Percentiles rank a stretch among this genome's conserved stretches.
phyloP scores from a whole-genome alignment of 257 asterid species.

The Linderniella brevidens region DNA sequence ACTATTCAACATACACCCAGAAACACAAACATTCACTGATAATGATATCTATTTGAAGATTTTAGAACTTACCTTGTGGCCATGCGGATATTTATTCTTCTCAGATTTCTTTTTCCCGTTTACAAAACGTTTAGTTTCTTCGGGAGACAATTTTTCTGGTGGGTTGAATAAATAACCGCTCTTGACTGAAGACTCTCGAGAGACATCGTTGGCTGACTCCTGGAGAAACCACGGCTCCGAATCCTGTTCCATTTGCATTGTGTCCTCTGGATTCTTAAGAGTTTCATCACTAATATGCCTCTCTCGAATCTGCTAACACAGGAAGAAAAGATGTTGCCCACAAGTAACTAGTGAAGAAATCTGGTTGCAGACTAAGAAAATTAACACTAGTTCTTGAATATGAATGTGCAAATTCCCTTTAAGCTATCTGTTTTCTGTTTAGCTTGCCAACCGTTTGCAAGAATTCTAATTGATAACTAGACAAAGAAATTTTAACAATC shows the following conservation, averaged over 20 bases:
- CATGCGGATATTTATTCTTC: conserved; percentile 9
- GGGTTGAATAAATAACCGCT: conserved; percentile 13
- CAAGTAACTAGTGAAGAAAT: too few species aligned
- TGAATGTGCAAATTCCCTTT: too few species aligned
- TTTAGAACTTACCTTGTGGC: conserved; percentile 19
- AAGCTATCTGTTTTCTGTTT: too few species aligned
- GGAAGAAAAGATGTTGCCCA: too few species aligned
- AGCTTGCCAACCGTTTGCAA: too few species aligned
- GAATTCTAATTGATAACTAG: too few species aligned
- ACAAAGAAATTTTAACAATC: too few species aligned
- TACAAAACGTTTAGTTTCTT: conserved; percentile 2
- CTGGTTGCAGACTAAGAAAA: too few species aligned
- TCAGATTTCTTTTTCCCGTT: conserved; percentile 14
- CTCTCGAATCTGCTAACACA: too few species aligned
- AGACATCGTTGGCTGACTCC: conserved; percentile 12
- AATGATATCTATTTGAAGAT: not conserved
- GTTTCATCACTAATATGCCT: conserved; percentile 16
- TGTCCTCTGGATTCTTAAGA: conserved; percentile 12
- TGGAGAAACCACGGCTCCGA: conserved; percentile 11
- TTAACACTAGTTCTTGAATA: too few species aligned
- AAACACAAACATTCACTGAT: too few species aligned
- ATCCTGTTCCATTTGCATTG: conserved; percentile 11
- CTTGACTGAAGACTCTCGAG: conserved; percentile 12
- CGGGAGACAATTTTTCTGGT: conserved; percentile 7
- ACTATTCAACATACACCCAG: too few species aligned